These are phyloP conservation scores for Suillus tomentosus DNA, from an alignment of 768 basidiomycete genomes.

Conservation along the genomic window DNA sequence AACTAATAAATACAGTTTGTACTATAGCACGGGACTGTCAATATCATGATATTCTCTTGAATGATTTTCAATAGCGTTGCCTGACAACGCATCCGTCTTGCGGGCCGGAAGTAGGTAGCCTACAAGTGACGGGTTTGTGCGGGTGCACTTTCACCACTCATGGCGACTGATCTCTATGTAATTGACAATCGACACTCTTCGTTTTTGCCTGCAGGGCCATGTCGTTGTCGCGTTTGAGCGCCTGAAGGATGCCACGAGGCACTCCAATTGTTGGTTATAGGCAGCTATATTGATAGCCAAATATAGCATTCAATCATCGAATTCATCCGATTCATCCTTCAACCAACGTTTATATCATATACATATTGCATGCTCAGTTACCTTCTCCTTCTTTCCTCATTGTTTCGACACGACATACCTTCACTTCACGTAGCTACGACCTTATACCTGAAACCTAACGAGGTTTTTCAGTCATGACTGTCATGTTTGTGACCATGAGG, in stretches of 20 bases:
- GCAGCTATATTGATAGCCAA: slow-evolving; percentile 2
- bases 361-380: neutral
- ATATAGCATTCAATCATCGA: slow-evolving; percentile 6
- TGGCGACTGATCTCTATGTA: neutral
- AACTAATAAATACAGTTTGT: slow-evolving; percentile 18
- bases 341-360: neutral
- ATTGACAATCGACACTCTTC: too few relatives aligned
- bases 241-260: neutral
- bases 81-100: too few relatives aligned
- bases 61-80: neutral
- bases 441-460: neutral
- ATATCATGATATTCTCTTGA: neutral
- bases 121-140: neutral
- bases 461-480: slow-evolving; percentile 48
- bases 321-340: neutral
- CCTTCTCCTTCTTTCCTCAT: neutral
- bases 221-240: neutral
- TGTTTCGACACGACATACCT: neutral
- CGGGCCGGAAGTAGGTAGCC: too few relatives aligned
- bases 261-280: too few relatives aligned
- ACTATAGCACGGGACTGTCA: slow-evolving; percentile 11
- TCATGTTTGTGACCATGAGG: slow-evolving; percentile 60
- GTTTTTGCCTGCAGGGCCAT: neutral
- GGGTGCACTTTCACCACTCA: neutral
- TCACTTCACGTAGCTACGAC: neutral